These are phyloP conservation scores for Oryza meyeriana DNA, from an alignment of 176 grass and related monocot species.

Conservation along the genomic window DNA sequence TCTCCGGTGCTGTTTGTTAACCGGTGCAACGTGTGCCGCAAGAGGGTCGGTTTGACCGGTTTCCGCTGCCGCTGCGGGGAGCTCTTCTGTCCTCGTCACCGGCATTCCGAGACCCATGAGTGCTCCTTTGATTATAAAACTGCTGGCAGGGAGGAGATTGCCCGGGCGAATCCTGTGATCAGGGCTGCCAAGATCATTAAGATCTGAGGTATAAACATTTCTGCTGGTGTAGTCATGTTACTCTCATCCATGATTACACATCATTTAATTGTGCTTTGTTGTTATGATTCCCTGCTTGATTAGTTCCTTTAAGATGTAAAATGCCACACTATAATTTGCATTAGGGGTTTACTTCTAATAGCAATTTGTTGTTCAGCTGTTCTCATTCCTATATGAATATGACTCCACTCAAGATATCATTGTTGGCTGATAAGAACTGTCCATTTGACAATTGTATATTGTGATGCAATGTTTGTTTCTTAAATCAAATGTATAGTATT, in stretches of 20 bases:
- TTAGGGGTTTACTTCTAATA: neutral
- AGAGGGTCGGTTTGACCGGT: constrained; percentile 41
- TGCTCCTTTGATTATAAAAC: constrained; percentile 58
- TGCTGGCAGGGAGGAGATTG: constrained; percentile 34
- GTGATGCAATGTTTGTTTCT: neutral
- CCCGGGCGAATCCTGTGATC: constrained; percentile 38
- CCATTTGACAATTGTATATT: neutral
- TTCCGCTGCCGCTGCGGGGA: constrained; percentile 44
- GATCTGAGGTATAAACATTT: constrained; percentile 50
- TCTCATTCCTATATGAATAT: neutral
- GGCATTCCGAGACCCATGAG: constrained; percentile 46
- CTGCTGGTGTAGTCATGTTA: neutral
- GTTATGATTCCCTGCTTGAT: neutral
- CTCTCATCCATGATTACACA: neutral
- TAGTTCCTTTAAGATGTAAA: neutral
- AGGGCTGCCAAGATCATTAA: constrained; percentile 52
- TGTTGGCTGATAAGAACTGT: neutral
- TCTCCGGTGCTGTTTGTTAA: constrained; percentile 32
- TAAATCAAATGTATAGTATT: neutral
- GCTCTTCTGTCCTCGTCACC: constrained; percentile 41
- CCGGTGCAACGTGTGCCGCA: constrained; percentile 42
- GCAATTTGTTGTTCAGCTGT: neutral
- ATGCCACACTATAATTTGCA: neutral
- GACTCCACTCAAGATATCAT: neutral
- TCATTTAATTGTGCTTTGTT: neutral